Base-by-base conservation (phyloP, 2,329 filamentous ascomycete species). In the Aspergillus brunneoviolaceus region DNA sequence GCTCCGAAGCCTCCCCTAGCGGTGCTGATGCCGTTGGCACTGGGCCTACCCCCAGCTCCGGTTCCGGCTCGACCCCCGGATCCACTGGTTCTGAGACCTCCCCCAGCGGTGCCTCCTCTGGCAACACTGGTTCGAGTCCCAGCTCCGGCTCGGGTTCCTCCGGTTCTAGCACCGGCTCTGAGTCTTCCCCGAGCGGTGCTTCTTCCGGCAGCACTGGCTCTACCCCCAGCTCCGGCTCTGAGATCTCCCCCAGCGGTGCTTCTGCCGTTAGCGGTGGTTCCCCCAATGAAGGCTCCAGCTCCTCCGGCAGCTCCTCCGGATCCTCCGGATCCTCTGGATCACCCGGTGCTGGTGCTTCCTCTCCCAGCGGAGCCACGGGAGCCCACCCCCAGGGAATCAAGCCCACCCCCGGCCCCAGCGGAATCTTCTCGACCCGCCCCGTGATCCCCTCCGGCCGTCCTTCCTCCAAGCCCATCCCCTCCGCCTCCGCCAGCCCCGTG, bases 401-500 rank as follows among this genome's bases (percentile, higher is more conserved):
- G 48, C 60, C 55, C 48, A 64, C 56, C 65, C 53, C 63, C 51
- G 51, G 58, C 47, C 50, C 55, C 60, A 58, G 59, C 31, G 58
- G 58, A 56, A 62, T 59, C 31, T 50, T 60, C 51, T 59, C 47
- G 47, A 52, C 62, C 56, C 56, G 52, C 21, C 51, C 50, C 31
- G 27, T 49, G 45, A 39, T 53, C 23, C 23, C 57, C 33, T 21
- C 45, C 45, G 52, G 60, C 53, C 51, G 65, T 42, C 62, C 69
- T 33, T 57, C 61, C 54, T 60, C 64, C 60, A 55, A 65, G 61
- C 56, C 64, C 50, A 31, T 25, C 47, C 50, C 61, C 19, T 35
- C 25, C 49, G 62, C 61, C 62, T 71, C 60, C 23, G 61, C 65
- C 57, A 47, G 45, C 49, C 49, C 33, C 23, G 19, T 52, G 60